A percentile compares a stretch with the other conserved stretches of the same genome.
Evolutionary conservation across 345 rosid species (phyloP).

Genomic region (Acer yangbiense): DNA sequence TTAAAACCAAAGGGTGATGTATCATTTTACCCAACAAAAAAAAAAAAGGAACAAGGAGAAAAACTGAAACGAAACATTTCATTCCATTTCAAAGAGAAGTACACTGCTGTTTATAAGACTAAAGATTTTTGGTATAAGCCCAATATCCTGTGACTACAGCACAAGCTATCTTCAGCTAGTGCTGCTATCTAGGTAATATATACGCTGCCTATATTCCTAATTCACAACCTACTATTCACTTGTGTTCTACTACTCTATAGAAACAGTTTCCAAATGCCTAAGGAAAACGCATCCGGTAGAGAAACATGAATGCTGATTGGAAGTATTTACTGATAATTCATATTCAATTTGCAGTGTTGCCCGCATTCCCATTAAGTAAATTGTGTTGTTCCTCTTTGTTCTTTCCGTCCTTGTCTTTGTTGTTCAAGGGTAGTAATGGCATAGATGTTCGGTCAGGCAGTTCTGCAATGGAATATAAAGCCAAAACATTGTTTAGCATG

Average conservation of each 20-base stretch:
- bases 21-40: not conserved
- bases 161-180: conserved; percentile 54
- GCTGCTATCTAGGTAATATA: conserved; percentile 30
- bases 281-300: conserved; percentile 1
- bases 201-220: conserved; percentile 20
- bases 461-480: conserved; percentile 44
- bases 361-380: conserved; percentile 52
- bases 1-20: not conserved
- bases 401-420: conserved; percentile 55
- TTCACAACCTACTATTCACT: conserved; percentile 16
- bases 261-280: conserved; percentile 14
- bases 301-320: not conserved
- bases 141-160: conserved; percentile 24
- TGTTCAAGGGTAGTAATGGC: conserved; percentile 52
- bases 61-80: conserved; percentile 5
- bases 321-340: conserved; percentile 5
- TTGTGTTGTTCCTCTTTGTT: conserved; percentile 64
- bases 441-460: conserved; percentile 61
- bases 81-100: conserved; percentile 17
- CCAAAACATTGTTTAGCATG: not conserved
- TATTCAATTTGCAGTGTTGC: conserved; percentile 37
- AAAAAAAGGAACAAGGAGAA: not conserved
- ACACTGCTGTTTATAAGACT: not conserved
- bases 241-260: conserved; percentile 17
- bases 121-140: conserved; percentile 17